phyloP scores from a whole-genome alignment of 2,329 filamentous ascomycete species.

The Ophiostoma montium region DNA sequence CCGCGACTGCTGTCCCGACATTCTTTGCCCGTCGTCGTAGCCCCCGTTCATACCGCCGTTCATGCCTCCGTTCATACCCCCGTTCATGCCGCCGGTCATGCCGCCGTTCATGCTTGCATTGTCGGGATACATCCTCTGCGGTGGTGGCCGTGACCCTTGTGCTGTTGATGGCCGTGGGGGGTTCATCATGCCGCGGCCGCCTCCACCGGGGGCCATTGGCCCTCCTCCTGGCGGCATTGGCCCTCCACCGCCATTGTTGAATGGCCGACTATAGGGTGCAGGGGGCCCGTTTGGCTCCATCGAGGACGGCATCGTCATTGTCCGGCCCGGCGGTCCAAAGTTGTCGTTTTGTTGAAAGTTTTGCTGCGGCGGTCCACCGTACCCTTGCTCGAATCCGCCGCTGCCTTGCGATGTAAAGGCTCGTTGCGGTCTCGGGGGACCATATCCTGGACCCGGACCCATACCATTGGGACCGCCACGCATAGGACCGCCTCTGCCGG shows the following conservation, averaged over 20 bases:
- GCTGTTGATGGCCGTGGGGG: slow-evolving; percentile 41
- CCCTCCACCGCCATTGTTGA: slow-evolving; percentile 26
- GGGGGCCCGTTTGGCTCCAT: slow-evolving; percentile 29
- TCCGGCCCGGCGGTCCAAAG: slow-evolving; percentile 40
- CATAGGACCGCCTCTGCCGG: slow-evolving; percentile 11
- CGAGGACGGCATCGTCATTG: slow-evolving; percentile 45
- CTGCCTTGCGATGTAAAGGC: slow-evolving; percentile 14
- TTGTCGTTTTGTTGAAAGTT: slow-evolving; percentile 19
- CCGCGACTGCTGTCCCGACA: slow-evolving; percentile 19
- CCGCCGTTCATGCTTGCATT: neutral
- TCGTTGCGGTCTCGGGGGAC: slow-evolving; percentile 8
- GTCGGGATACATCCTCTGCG: slow-evolving; percentile 31
- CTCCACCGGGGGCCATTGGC: slow-evolving; percentile 11
- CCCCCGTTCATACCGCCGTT: neutral
- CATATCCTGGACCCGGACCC: slow-evolving; percentile 8
- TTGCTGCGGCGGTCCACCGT: slow-evolving; percentile 16
- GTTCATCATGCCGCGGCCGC: slow-evolving; percentile 20
- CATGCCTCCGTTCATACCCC: neutral
- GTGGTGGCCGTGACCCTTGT: slow-evolving; percentile 35
- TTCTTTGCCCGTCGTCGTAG: slow-evolving; percentile 4
- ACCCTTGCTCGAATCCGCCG: slow-evolving; percentile 19
- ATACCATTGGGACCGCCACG: slow-evolving; percentile 2
- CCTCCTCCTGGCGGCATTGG: neutral
- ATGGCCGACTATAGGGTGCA: slow-evolving; percentile 19
- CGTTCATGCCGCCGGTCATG: neutral